Conservation (phyloP, 352 stramenopile species). For the Globisporangium echinulatum region DNA sequence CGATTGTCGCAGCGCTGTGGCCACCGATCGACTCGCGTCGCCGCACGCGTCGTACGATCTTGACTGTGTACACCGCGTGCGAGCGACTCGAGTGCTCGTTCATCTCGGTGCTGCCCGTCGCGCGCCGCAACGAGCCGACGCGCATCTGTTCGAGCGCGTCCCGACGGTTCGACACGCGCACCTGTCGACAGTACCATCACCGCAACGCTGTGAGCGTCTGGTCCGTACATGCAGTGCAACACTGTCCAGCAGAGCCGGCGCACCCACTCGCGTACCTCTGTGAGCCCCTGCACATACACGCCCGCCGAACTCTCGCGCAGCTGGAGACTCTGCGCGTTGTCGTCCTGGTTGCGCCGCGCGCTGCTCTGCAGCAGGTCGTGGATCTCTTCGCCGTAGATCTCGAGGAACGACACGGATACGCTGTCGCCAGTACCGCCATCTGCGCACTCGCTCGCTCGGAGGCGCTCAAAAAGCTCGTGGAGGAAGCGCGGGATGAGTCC, state of each 20-base stretch:
- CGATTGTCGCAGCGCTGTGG: slow-evolving; percentile 2
- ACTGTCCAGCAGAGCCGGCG: not conserved
- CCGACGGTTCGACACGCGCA: slow-evolving; percentile 41
- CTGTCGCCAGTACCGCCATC: slow-evolving; percentile 16
- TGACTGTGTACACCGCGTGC: slow-evolving; percentile 84
- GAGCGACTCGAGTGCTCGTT: slow-evolving; percentile 86
- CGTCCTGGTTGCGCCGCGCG: slow-evolving; percentile 17
- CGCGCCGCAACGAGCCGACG: slow-evolving; percentile 58
- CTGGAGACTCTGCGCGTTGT: slow-evolving; percentile 46
- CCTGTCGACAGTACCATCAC: slow-evolving; percentile 14
- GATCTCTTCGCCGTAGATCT: slow-evolving; percentile 98
- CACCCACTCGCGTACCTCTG: slow-evolving; percentile 28
- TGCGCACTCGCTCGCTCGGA: slow-evolving; percentile 25
- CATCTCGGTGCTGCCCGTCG: slow-evolving; percentile 85
- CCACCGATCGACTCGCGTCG: slow-evolving; percentile 16
- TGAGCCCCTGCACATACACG: slow-evolving; percentile 76
- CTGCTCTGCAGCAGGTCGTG: slow-evolving; percentile 87
- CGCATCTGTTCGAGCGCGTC: slow-evolving; percentile 80
- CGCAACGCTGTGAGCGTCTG: too few relatives aligned
- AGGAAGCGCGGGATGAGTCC: slow-evolving; percentile 84
- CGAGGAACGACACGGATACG: slow-evolving; percentile 87
- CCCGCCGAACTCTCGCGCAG: slow-evolving; percentile 63
- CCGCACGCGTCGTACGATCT: slow-evolving; percentile 55
- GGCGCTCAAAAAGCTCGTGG: slow-evolving; percentile 58
- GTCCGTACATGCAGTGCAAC: not conserved